Conservation (phyloP, 73 alveolate species). For the Symbiodinium pilosum region DNA sequence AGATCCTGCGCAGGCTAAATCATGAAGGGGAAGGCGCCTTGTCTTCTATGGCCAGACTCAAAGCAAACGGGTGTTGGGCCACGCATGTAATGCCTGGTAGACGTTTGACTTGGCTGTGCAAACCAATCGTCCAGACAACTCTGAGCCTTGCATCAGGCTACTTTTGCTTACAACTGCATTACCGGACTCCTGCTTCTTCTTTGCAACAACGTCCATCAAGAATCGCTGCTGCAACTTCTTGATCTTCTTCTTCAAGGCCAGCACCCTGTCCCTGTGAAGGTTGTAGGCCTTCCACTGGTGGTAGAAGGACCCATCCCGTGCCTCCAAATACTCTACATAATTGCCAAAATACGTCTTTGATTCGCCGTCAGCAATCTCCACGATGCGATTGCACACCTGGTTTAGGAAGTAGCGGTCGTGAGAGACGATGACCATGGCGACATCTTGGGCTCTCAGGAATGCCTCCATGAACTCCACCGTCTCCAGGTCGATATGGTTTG, state of each 20-base stretch:
- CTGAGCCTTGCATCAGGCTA: too few species aligned
- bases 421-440: constrained; percentile 82
- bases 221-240: constrained; percentile 51
- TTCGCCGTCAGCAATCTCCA: constrained; percentile 41
- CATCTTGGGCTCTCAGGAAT: constrained; percentile 56
- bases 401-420: constrained; percentile 83
- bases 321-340: constrained; percentile 35
- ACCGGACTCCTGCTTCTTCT: constrained; percentile 57
- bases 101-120: too few species aligned
- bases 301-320: constrained; percentile 30
- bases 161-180: too few species aligned
- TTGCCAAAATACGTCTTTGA: constrained; percentile 56
- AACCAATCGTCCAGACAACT: too few species aligned
- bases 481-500: constrained; percentile 75
- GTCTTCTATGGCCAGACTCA: too few species aligned
- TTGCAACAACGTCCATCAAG: constrained; percentile 41
- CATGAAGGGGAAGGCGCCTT: too few species aligned
- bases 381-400: constrained; percentile 85
- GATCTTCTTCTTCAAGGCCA: constrained; percentile 29
- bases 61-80: too few species aligned
- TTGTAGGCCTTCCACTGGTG: constrained; percentile 35
- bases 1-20: constrained; percentile 17
- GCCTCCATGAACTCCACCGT: constrained; percentile 92
- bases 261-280: constrained; percentile 43
- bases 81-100: too few species aligned